These are phyloP conservation scores for Phaeodactylum tricornutum DNA, from an alignment of 108 stramenopile genomes.

Conservation along the genomic window DNA sequence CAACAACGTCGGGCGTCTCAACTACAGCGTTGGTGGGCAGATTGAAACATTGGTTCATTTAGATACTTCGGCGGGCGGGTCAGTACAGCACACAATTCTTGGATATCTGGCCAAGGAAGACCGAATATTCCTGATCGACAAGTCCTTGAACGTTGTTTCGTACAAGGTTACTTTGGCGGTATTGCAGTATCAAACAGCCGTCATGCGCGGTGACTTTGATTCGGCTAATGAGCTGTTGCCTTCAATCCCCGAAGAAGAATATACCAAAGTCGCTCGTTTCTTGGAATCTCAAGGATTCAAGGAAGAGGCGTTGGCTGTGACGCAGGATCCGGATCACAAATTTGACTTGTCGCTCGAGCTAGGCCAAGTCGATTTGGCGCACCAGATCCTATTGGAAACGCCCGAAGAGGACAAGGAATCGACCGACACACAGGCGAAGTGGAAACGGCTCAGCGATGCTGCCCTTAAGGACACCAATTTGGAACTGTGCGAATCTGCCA, in stretches of 20 bases:
- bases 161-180: slow-evolving; percentile 88
- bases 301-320: slow-evolving; percentile 95
- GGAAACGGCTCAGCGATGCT: slow-evolving; percentile 96
- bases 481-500: slow-evolving; percentile 87
- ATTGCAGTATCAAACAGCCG: slow-evolving; percentile 97
- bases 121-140: slow-evolving; percentile 94
- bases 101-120: slow-evolving; percentile 98
- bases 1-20: slow-evolving; percentile 82
- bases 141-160: slow-evolving; percentile 83
- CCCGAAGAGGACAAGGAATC: slow-evolving; percentile 83
- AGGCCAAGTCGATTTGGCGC: slow-evolving; percentile 83
- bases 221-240: slow-evolving; percentile 92
- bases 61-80: slow-evolving; percentile 72
- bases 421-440: slow-evolving; percentile 91
- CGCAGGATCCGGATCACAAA: slow-evolving; percentile 91
- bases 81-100: slow-evolving; percentile 77
- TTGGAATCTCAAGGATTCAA: slow-evolving; percentile 99
- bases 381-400: slow-evolving; percentile 69
- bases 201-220: slow-evolving; percentile 98
- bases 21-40: slow-evolving; percentile 97
- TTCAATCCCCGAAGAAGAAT: slow-evolving; percentile 83
- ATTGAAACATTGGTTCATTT: slow-evolving; percentile 96
- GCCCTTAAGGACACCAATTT: slow-evolving; percentile 91
- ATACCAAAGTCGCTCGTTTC: slow-evolving; percentile 93
- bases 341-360: slow-evolving; percentile 96